These are phyloP conservation scores for Nannochloris sp. DNA, from an alignment of 139 green algal genomes.

Conservation along the genomic window DNA sequence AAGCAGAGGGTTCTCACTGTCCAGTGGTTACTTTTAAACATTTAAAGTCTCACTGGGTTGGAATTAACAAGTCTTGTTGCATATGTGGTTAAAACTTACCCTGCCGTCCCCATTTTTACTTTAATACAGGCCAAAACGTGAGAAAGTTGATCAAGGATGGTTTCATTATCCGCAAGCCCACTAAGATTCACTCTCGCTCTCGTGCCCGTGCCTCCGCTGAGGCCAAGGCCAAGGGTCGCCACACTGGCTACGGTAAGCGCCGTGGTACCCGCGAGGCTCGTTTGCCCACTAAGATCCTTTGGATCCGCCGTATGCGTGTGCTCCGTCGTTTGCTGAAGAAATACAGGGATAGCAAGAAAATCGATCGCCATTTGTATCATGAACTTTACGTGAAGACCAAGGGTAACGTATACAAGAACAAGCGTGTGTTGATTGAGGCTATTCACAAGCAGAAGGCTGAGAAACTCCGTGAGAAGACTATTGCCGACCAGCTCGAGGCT, in stretches of 20 bases:
- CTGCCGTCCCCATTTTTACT: too few species aligned
- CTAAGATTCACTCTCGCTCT: conserved; percentile 92
- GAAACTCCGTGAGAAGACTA: conserved; percentile 96
- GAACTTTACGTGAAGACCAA: conserved; percentile 86
- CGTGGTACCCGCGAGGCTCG: conserved; percentile 91
- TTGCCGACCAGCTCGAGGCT: conserved; percentile 98
- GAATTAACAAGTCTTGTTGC: too few species aligned
- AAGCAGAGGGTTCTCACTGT: too few species aligned
- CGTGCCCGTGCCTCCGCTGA: conserved; percentile 67
- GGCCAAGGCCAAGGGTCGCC: conserved; percentile 96
- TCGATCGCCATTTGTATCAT: conserved; percentile 99
- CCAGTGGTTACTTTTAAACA: too few species aligned
- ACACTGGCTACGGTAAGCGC: conserved; percentile 98
- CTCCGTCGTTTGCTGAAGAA: conserved; percentile 88
- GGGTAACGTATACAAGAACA: conserved; percentile 99
- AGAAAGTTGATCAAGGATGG: conserved; percentile 99
- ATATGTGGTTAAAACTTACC: too few species aligned
- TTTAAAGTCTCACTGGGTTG: too few species aligned
- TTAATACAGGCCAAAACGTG: conserved; percentile 98
- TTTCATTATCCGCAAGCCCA: conserved; percentile 96
- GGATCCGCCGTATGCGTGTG: conserved; percentile 16
- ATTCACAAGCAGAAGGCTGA: conserved; percentile 99
- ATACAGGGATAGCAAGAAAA: conserved; percentile 99
- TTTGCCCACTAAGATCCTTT: conserved; percentile 13
- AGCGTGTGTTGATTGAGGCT: conserved; percentile 98